Base-by-base conservation (phyloP, 148 eudicot genomes). In the Pharnaceum exiguum region DNA sequence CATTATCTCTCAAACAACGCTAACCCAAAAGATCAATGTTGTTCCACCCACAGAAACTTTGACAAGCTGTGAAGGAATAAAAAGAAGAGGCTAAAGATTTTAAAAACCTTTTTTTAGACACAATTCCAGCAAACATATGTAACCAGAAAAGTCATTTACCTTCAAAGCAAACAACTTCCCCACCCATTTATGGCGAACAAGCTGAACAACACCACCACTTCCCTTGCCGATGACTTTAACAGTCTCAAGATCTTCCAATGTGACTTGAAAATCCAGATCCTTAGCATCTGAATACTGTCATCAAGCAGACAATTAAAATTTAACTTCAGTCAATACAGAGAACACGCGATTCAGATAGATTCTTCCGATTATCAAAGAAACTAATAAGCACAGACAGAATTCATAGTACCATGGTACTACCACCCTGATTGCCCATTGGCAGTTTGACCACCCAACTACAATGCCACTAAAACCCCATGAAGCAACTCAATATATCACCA, bases 151-250 rank as follows among this genome's bases (percentile, higher is more conserved):
- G 11, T 40, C 22, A 25, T 50, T 67, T 65, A 91, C 98, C 98
- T 91, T 91, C 74, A 91, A 71, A 63, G 98, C 98, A 79, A 87
- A 91, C 39, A 88, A 69, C 16, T 73, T 88, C 55, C 95, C 98
- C 27, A 70, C 84, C 98, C 96, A 87, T 70, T 91, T 91, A 65
- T 91, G 96, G 65, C 95, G 96, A 62, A 87, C 98, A 73, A 91
- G 96, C 69, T 91, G 98, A 65, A 91, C 97, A 27, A 91, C 90
- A 65, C 97, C 97, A 23, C 97, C 97, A 79, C 91, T 82, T 62
- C 97, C 97, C 57, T 90, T 90, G 22, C 97, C 97, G 51, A 90
- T 90, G 63, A 90, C 98, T 77, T 91, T 88, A 53, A 91, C 73
- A 47, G 98, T 77, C 81, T 91, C 98, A 44, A 91, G 98, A 60